Evolutionary conservation across 2,329 filamentous ascomycete genomes (phyloP).

Genomic region (Aspergillus cejpii): DNA sequence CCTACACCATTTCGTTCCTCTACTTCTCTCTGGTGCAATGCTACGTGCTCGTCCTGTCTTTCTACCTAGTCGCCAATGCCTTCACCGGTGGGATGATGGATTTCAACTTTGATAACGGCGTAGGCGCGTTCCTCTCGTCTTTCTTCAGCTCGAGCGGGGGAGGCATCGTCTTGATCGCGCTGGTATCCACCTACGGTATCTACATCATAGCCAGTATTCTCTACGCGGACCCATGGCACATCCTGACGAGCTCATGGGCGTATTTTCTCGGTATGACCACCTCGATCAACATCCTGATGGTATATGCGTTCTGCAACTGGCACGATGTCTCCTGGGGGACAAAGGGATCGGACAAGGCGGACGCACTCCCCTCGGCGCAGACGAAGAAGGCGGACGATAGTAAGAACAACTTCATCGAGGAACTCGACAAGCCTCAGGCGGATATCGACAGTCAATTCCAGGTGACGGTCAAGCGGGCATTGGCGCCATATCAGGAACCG

Average conservation of each 20-base stretch:
- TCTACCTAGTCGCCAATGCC: slow-evolving; percentile 78
- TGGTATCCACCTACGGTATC: slow-evolving; percentile 90
- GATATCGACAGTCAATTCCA: slow-evolving; percentile 98
- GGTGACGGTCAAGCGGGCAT: slow-evolving; percentile 85
- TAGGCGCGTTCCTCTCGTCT: slow-evolving; percentile 62
- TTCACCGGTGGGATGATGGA: slow-evolving; percentile 57
- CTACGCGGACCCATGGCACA: slow-evolving; percentile 98
- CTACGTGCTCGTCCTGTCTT: slow-evolving; percentile 81
- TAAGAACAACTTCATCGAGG: slow-evolving; percentile 81
- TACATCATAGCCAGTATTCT: slow-evolving; percentile 96
- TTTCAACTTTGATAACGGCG: slow-evolving; percentile 59
- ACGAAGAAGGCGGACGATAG: slow-evolving; percentile 76
- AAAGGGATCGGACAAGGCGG: slow-evolving; percentile 94
- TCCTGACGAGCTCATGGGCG: slow-evolving; percentile 95
- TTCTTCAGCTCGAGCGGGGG: slow-evolving; percentile 75
- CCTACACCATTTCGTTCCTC: slow-evolving; percentile 83
- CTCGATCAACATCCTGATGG: slow-evolving; percentile 98
- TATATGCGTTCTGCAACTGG: slow-evolving; percentile 99
- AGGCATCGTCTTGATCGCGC: slow-evolving; percentile 88
- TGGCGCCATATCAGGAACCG: slow-evolving; percentile 72
- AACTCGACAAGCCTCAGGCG: slow-evolving; percentile 92
- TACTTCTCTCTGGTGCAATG: slow-evolving; percentile 82
- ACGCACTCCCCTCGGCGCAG: slow-evolving; percentile 81
- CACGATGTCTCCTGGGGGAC: slow-evolving; percentile 99
- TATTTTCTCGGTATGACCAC: slow-evolving; percentile 92